These are phyloP conservation scores for Naganishia friedmannii DNA, from an alignment of 768 basidiomycete genomes.

Conservation along the genomic window DNA sequence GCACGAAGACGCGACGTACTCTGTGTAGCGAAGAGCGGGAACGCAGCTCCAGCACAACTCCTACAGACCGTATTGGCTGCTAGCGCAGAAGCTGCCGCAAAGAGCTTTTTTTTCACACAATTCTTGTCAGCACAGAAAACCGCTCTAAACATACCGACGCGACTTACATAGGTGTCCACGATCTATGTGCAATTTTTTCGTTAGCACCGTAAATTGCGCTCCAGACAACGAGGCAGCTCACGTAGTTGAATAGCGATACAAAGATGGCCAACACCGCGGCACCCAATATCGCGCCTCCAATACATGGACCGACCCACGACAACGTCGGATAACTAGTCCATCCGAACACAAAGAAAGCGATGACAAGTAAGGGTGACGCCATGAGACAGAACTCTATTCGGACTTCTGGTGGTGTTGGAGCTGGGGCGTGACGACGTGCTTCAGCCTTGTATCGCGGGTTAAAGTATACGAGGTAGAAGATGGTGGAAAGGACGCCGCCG, in stretches of 20 bases:
- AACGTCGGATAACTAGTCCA: conserved; percentile 53
- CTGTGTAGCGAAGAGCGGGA: conserved; percentile 27
- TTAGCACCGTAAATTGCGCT: conserved; percentile 7
- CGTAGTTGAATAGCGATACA: conserved; percentile 48
- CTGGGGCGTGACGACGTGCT: conserved; percentile 41
- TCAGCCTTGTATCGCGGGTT: conserved; percentile 50
- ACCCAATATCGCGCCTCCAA: conserved; percentile 47
- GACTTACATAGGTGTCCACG: conserved; percentile 54
- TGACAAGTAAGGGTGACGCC: conserved; percentile 49
- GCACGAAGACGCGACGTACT: too few relatives aligned
- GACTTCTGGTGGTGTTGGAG: conserved; percentile 47
- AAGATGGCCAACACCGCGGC: conserved; percentile 46
- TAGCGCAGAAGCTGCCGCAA: conserved; percentile 49
- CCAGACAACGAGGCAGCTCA: conserved; percentile 10
- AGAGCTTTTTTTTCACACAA: too few relatives aligned
- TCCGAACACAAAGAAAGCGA: conserved; percentile 54
- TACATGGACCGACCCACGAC: conserved; percentile 49
- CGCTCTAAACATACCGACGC: too few relatives aligned
- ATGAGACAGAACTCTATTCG: conserved; percentile 50
- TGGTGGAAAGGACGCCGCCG: conserved; percentile 29
- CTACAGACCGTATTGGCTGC: conserved; percentile 47
- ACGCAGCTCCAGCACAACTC: conserved; percentile 29
- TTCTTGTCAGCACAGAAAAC: too few relatives aligned
- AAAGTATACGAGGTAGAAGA: conserved; percentile 47
- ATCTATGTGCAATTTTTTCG: conserved; percentile 38